phyloP scores from a whole-genome alignment of 164 flowering plant species.

The Nymphaea thermarum region DNA sequence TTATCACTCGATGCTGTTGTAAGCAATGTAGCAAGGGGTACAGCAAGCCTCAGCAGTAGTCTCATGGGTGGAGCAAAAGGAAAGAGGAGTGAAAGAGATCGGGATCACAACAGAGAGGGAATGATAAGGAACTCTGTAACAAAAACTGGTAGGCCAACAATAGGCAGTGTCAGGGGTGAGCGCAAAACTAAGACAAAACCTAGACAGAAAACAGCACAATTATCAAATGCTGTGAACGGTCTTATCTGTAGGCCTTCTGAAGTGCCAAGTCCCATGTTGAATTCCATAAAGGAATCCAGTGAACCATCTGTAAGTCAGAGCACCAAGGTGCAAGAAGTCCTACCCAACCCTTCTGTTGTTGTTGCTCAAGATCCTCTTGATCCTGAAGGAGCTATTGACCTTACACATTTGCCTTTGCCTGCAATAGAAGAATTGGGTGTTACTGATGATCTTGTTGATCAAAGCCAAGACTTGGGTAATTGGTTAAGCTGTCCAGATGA shows the following conservation, averaged over 20 bases:
- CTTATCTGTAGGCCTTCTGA: slow-evolving; percentile 21
- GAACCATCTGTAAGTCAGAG: slow-evolving; percentile 12
- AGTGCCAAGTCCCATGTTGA: slow-evolving; percentile 15
- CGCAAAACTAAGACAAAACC: slow-evolving; percentile 66
- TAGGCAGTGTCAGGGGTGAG: slow-evolving; percentile 36
- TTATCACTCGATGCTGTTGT: slow-evolving; percentile 64
- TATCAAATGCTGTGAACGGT: slow-evolving; percentile 41
- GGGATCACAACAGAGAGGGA: slow-evolving; percentile 23
- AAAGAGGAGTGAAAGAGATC: slow-evolving; percentile 69
- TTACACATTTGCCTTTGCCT: slow-evolving; percentile 22
- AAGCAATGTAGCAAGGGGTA: slow-evolving; percentile 23
- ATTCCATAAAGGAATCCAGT: slow-evolving; percentile 13
- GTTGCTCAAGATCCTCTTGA: slow-evolving; percentile 18
- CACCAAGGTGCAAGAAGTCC: slow-evolving; percentile 18
- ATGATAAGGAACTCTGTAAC: slow-evolving; percentile 24
- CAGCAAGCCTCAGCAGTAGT: slow-evolving; percentile 28
- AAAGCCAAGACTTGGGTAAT: slow-evolving; percentile 31
- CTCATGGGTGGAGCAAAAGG: slow-evolving; percentile 52
- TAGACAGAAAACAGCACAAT: slow-evolving; percentile 55
- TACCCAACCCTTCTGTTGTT: slow-evolving; percentile 11
- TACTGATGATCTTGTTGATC: slow-evolving; percentile 23
- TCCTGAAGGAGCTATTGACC: slow-evolving; percentile 28
- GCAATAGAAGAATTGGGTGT: slow-evolving; percentile 40
- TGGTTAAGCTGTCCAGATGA: slow-evolving; percentile 50
- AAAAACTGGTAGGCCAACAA: slow-evolving; percentile 37